Percentiles rank a stretch among this genome's conserved stretches.
Conservation (phyloP, 495 filamentous ascomycete species). For the Symbiotaphrina buchneri region DNA sequence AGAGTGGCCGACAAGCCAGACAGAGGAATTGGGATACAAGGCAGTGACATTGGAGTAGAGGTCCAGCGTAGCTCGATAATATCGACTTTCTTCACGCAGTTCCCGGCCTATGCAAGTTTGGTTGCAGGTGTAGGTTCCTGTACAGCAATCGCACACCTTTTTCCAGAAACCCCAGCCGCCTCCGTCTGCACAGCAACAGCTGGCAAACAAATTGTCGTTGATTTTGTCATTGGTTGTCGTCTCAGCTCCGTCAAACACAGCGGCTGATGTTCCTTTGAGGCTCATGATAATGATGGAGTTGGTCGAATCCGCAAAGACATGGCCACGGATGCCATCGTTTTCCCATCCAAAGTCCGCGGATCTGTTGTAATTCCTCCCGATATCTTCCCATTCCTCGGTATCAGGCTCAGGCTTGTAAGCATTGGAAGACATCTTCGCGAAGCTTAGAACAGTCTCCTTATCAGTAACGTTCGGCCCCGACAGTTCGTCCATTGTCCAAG, state of each 20-base stretch:
- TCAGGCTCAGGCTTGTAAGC: conserved; percentile 60
- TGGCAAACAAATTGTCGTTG: conserved; percentile 95
- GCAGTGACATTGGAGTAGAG: conserved; percentile 82
- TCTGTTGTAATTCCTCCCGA: conserved; percentile 59
- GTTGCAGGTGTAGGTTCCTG: conserved; percentile 67
- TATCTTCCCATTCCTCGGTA: conserved; percentile 62
- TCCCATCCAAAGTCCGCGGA: conserved; percentile 79
- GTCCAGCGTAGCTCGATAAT: conserved; percentile 70
- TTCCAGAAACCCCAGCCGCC: conserved; percentile 60
- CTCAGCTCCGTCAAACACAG: conserved; percentile 83
- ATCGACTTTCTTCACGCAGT: conserved; percentile 60
- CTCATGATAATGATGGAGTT: conserved; percentile 82
- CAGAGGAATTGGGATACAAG: conserved; percentile 61
- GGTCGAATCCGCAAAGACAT: conserved; percentile 68
- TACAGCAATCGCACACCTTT: conserved; percentile 80
- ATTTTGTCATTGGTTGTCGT: conserved; percentile 94
- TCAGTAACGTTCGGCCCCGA: conserved; percentile 64
- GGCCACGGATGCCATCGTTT: conserved; percentile 68
- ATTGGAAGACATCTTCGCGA: conserved; percentile 72
- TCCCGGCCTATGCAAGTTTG: conserved; percentile 63
- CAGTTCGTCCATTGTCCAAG: conserved; percentile 70
- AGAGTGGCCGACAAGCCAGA: conserved; percentile 83
- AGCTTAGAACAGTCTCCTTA: conserved; percentile 58
- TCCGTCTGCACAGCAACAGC: conserved; percentile 90
- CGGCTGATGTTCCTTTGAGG: conserved; percentile 74